Evolutionary conservation across 768 basidiomycete species (phyloP), one percentile per base, ranked within the genome.

Genomic region (Pleurotus cornucopiae): DNA sequence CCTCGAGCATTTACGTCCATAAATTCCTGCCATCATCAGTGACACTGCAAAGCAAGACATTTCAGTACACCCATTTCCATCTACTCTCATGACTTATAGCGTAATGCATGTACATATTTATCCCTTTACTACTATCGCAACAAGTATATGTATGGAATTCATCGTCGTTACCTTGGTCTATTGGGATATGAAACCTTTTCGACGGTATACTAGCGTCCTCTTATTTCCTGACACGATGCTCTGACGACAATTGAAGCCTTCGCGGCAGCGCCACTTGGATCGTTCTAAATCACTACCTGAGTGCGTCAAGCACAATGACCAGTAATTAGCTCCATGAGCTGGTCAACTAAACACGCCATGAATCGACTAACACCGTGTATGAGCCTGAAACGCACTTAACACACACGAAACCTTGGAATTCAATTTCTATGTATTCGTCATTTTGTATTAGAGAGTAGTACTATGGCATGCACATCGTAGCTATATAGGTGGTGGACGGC

Each of bases 391-490:
- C 9, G n/a, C 41, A 14, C 41, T 44, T 44, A n/a, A 21, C 11
- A 44, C 41, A 44, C 11, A n/a, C 6, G 2, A 3, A 44, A 21
- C 13, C 9, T 16, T 16, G 41, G 41, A 16, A 44, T 16, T 21
- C n/a, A 44, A 44, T 44, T 16, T 44, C n/a, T 44, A 44, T 44
- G 41, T 53, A 53, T 53, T 41, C 21, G 23, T 53, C 51, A 41
- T 53, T 53, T 53, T 53, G 1, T 37, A 26, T 53, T 26, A 53
- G 51, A 53, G 18, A 30, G 48, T 37, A 49, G 48, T 49, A 49
- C 51, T 53, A 53, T 53, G 39, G 30, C 39, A 53, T 39, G 39
- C 51, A 53, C 51, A 53, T 40, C 51, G 51, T 53, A 53, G 51
- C 51, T 23, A 39, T 44, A 21, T 34, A 34, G 41, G 38, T 12